These are phyloP conservation scores for Trichomonas vaginalis DNA, from an alignment of 208 protist species.

Conservation along the genomic window DNA sequence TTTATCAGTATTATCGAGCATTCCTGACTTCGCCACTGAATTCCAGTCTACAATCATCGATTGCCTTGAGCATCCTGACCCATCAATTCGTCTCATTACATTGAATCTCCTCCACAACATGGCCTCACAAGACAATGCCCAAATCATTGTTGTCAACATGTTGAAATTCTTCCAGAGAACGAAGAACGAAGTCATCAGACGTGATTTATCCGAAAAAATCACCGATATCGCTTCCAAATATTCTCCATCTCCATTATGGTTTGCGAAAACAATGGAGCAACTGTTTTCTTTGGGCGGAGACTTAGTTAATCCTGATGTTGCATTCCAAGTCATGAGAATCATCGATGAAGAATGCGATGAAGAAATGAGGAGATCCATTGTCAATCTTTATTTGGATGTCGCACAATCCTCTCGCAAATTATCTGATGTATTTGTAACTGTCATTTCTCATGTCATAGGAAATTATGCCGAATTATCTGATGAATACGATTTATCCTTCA, in stretches of 20 bases:
- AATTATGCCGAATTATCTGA: not conserved
- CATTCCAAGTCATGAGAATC: not conserved
- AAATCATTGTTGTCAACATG: slow-evolving; percentile 18
- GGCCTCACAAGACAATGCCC: not conserved
- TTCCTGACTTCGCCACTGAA: slow-evolving; percentile 4
- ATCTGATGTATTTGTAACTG: not conserved
- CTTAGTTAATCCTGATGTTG: not conserved
- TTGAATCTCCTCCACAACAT: not conserved
- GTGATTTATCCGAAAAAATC: not conserved
- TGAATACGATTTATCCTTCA: slow-evolving; percentile 12
- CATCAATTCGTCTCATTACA: not conserved
- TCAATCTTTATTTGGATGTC: not conserved
- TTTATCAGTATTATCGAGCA: not conserved
- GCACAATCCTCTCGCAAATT: not conserved
- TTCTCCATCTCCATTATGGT: not conserved
- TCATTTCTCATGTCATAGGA: not conserved
- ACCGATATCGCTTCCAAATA: not conserved
- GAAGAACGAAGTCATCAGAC: not conserved
- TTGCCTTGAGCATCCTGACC: not conserved
- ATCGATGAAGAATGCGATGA: slow-evolving; percentile 4
- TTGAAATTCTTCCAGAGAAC: not conserved
- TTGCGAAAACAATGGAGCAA: slow-evolving; percentile 9
- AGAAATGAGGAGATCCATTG: not conserved
- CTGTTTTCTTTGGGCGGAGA: not conserved
- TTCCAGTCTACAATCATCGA: not conserved